Base-by-base conservation (phyloP, 78 protist species). In the Dictyostelium purpureum region DNA sequence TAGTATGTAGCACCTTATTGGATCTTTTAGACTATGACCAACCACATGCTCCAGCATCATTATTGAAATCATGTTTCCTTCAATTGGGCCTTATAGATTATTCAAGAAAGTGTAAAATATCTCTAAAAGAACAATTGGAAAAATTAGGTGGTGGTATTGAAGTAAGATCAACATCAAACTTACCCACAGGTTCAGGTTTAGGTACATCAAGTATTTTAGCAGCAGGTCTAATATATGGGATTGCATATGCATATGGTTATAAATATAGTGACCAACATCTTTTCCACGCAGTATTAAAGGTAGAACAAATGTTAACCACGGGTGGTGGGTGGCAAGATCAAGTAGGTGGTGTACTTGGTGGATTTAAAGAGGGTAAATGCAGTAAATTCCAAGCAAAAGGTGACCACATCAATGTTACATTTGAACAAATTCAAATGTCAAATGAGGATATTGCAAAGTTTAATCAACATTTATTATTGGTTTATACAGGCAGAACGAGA, bases 321-420 rank as follows among this genome's bases (percentile, higher is more conserved):
- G 94, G 96, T 28, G 97, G 97, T 54, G 97, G 97, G 28, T 96
- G 96, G 96, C 95, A 95, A 38, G 97, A 96, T 40, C 96, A 92
- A 38, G 79, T 85, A 2, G 97, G 97, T 38, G 97, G 96, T 0
- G 31, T 83, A 18, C 33, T 51, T n/a, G 94, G 87, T 24, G 96
- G 94, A 1, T 38, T 96, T 31, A 96, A 95, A 47, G 63, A 47
- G 12, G 82, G 71, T 1, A 37, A 14, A 18, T 73, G 82, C 38
- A 31, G 38, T 19, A 51, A n/a, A 52, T 75, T 75, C 37, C 76
- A 69, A 14, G 40, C 21, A n/a, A 42, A 35, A 40, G 6, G 28
- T 1, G 52, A 42, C 21, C 19, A 42, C 18, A 51, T 75, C 35
- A 24, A 26, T 12, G 66, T 75, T n/a, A 75, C 42, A 4, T 54